Evolutionary conservation across 73 alveolate genomes (phyloP).

Genomic region (Tetrahymena malaccensis): DNA sequence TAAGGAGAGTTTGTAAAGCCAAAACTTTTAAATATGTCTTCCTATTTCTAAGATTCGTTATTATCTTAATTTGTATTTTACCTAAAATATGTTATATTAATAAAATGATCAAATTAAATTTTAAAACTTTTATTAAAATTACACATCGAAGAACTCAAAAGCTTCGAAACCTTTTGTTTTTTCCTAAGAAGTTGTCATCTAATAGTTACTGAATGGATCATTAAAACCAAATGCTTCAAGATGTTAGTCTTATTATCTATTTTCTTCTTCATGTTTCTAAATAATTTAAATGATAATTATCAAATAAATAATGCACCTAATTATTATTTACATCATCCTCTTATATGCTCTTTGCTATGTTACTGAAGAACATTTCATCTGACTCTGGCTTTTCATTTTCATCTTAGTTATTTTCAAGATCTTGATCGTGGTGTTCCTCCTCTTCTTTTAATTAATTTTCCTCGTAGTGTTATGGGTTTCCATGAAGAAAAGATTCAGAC

Average conservation of each 20-base stretch:
- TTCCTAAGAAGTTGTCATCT: neutral
- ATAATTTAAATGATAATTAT: neutral
- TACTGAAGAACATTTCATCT: neutral
- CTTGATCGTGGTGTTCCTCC: neutral
- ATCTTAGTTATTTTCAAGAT: neutral
- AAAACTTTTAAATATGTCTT: neutral
- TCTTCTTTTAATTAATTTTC: neutral
- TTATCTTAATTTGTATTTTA: neutral
- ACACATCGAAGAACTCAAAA: neutral
- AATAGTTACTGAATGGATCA: neutral
- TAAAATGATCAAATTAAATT: no score
- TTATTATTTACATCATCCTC: neutral
- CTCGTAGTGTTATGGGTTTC: neutral
- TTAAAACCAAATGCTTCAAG: neutral
- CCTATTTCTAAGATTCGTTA: neutral
- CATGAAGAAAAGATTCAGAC: neutral
- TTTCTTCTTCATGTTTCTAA: neutral
- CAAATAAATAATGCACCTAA: neutral
- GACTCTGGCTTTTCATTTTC: neutral
- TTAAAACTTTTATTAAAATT: neutral
- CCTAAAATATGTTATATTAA: neutral
- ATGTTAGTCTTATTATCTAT: neutral
- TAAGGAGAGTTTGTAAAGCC: neutral
- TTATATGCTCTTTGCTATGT: neutral
- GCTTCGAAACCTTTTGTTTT: neutral